Evolutionary conservation across 192 early-diverging fungal species (phyloP).

Genomic region (Linnemannia hyalina): DNA sequence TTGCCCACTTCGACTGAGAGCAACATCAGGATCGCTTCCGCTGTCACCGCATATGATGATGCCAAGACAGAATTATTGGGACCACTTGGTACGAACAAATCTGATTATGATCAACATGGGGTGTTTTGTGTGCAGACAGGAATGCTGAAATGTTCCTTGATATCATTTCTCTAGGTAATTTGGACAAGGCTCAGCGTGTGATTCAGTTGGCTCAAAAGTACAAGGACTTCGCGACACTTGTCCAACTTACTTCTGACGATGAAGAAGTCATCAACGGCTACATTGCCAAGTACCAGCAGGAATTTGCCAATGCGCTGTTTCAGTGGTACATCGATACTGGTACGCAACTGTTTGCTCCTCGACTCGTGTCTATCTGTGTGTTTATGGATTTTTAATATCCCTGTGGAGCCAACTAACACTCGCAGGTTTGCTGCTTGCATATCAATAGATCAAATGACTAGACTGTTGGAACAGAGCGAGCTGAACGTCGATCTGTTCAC

Average conservation of each 20-base stretch:
- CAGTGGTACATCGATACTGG: constrained; percentile 46
- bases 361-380: background rate
- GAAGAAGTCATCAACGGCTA: constrained; percentile 12
- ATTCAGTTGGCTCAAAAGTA: constrained; percentile 40
- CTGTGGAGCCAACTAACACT: background rate
- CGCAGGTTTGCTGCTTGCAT: too few species aligned
- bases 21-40: constrained; percentile 18
- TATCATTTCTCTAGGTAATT: constrained; percentile 4
- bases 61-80: constrained; percentile 22
- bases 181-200: constrained; percentile 31
- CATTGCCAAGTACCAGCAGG: constrained; percentile 46
- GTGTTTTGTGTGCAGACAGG: background rate
- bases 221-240: constrained; percentile 43
- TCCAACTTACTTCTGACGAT: constrained; percentile 26
- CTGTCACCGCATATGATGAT: constrained; percentile 19
- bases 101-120: background rate
- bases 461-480: constrained; percentile 34
- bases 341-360: constrained; percentile 3
- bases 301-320: constrained; percentile 51
- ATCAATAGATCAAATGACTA: constrained; percentile 19
- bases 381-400: background rate
- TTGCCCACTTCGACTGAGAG: constrained; percentile 9
- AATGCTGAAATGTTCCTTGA: background rate
- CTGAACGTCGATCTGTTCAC: constrained; percentile 38
- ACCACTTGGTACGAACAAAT: constrained; percentile 23